Conservation (phyloP, 1,139 yeast genomes). For the Lodderomyces elongisporus region DNA sequence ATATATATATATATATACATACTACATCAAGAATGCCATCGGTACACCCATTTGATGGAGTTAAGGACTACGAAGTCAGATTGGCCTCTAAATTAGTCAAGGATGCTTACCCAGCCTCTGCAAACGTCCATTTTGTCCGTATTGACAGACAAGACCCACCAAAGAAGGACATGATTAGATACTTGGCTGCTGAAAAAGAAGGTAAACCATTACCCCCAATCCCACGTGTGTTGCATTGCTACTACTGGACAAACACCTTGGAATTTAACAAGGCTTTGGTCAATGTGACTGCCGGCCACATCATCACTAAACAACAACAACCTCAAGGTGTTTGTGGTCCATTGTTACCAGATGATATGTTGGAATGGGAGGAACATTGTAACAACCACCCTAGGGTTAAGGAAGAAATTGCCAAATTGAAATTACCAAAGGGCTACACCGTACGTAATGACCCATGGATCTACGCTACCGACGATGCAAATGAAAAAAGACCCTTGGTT, state of each 20-base stretch:
- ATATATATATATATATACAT: too few relatives aligned
- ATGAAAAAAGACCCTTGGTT: slow-evolving; percentile 56
- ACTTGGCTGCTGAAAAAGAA: slow-evolving; percentile 62
- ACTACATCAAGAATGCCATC: slow-evolving; percentile 7
- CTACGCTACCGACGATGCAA: slow-evolving; percentile 71
- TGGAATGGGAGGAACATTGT: slow-evolving; percentile 48
- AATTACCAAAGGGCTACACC: slow-evolving; percentile 49
- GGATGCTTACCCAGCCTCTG: slow-evolving; percentile 47
- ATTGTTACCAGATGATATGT: slow-evolving; percentile 64
- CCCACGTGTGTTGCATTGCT: slow-evolving; percentile 62
- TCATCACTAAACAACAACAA: slow-evolving; percentile 52
- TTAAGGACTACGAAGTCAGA: slow-evolving; percentile 60
- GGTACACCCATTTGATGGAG: slow-evolving; percentile 62
- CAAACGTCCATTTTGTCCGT: slow-evolving; percentile 62
- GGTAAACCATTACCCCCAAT: slow-evolving; percentile 54
- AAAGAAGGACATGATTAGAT: slow-evolving; percentile 65
- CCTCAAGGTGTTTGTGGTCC: slow-evolving; percentile 73
- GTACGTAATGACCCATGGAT: slow-evolving; percentile 84
- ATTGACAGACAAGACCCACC: slow-evolving; percentile 79
- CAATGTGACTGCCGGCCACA: slow-evolving; percentile 59
- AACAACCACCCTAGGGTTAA: slow-evolving; percentile 52
- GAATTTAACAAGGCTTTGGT: slow-evolving; percentile 70
- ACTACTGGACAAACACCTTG: slow-evolving; percentile 56
- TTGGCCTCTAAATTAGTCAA: slow-evolving; percentile 60
- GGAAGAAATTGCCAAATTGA: slow-evolving; percentile 62